phyloP scores from a whole-genome alignment of 768 basidiomycete species.

The Cantharellus anzutake region DNA sequence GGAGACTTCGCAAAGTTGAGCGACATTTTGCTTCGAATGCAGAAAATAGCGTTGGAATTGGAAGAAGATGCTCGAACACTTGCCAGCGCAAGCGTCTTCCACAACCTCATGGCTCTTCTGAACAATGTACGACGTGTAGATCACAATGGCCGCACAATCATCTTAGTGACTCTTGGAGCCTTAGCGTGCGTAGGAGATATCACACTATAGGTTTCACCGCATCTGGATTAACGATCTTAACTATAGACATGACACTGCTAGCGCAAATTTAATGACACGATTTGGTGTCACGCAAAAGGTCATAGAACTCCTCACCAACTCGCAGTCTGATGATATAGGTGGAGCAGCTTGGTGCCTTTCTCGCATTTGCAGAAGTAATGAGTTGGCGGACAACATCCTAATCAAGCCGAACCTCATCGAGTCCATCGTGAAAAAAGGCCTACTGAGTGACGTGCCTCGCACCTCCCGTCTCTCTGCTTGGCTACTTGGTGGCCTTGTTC shows the following conservation, averaged over 20 bases:
- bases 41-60: neutral
- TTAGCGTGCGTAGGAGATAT: constrained; percentile 1
- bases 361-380: constrained; percentile 3
- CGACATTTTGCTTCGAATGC: constrained; percentile 1
- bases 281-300: constrained; percentile 1
- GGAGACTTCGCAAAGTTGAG: constrained; percentile 3
- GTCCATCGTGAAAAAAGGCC: constrained; percentile 1
- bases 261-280: constrained; percentile 6
- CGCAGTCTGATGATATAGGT: neutral
- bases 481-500: constrained; percentile 6
- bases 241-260: constrained; percentile 5
- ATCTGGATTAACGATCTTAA: neutral
- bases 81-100: constrained; percentile 3
- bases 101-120: constrained; percentile 1
- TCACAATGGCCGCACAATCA: neutral
- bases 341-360: constrained; percentile 4
- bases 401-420: constrained; percentile 4
- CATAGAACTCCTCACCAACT: neutral
- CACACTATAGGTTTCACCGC: neutral
- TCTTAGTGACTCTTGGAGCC: constrained; percentile 3
- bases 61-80: constrained; percentile 4
- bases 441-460: neutral
- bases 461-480: constrained; percentile 3
- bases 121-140: constrained; percentile 3
- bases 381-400: constrained; percentile 1